Conservation (phyloP, 2,329 filamentous ascomycete species). For the Mollisiaceae sp. region DNA sequence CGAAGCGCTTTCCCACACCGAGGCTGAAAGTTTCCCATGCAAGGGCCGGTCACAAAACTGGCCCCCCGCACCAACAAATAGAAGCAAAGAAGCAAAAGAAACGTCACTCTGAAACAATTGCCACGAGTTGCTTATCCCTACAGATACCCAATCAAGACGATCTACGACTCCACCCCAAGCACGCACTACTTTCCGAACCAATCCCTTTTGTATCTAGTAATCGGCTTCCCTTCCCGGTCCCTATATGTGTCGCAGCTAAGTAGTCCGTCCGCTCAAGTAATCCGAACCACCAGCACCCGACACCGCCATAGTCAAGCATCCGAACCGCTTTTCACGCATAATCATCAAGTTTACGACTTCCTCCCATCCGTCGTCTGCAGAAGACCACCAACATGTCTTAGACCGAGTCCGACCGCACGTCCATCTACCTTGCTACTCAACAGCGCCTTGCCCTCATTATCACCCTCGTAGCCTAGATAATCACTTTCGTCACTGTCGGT, state of each 20-base stretch:
- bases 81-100: background rate
- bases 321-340: too few relatives aligned
- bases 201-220: too few relatives aligned
- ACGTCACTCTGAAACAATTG: slow-evolving; percentile 3
- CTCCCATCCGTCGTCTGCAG: too few relatives aligned
- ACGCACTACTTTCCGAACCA: background rate
- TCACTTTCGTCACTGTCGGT: background rate
- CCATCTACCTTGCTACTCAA: too few relatives aligned
- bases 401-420: too few relatives aligned
- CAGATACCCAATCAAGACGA: background rate
- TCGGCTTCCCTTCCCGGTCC: too few relatives aligned
- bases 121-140: background rate
- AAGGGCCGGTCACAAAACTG: background rate
- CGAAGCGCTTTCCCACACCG: background rate
- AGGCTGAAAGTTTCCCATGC: background rate
- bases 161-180: background rate
- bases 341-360: too few relatives aligned
- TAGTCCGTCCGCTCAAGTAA: too few relatives aligned
- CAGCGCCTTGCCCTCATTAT: background rate
- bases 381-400: too few relatives aligned
- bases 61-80: background rate
- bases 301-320: too few relatives aligned
- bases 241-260: too few relatives aligned
- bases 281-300: too few relatives aligned
- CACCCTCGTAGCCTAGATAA: background rate